Conservation (phyloP, 2,329 filamentous ascomycete genomes). For the Aspergillus sp. region DNA sequence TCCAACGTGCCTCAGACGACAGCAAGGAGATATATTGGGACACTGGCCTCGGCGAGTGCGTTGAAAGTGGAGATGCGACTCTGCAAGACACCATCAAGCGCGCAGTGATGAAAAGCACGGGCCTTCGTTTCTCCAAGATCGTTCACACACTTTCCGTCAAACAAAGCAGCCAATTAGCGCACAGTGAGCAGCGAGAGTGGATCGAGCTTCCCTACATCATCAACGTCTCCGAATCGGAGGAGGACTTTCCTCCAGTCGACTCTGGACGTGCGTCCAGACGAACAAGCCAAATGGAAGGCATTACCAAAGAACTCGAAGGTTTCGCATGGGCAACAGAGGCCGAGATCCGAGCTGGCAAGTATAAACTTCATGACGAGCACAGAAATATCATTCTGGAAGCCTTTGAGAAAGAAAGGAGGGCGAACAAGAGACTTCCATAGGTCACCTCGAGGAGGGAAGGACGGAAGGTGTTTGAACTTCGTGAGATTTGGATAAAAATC, state of each 20-base stretch:
- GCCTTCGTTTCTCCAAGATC: background rate
- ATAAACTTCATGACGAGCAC: background rate
- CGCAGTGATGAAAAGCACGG: conserved; percentile 1
- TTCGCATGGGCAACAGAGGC: conserved; percentile 6
- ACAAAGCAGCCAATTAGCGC: background rate
- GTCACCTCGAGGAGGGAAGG: conserved; percentile 3
- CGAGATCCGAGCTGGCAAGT: background rate
- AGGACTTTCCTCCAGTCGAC: background rate
- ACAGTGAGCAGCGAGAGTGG: conserved; percentile 1
- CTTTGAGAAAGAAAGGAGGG: background rate
- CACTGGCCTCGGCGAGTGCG: background rate
- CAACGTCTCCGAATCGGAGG: background rate
- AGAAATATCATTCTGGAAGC: background rate
- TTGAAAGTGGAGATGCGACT: background rate
- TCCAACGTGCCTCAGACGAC: background rate
- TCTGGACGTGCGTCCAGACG: background rate
- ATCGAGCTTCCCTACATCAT: background rate
- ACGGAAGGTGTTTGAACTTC: background rate
- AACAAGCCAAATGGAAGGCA: background rate
- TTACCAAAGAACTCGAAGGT: background rate
- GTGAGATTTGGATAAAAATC: background rate
- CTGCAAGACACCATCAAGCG: conserved; percentile 1
- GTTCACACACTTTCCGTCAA: conserved; percentile 1
- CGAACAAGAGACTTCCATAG: background rate
- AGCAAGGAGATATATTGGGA: conserved; percentile 2